Base-by-base conservation (phyloP, 352 stramenopile genomes). In the Globisporangium parvum region DNA sequence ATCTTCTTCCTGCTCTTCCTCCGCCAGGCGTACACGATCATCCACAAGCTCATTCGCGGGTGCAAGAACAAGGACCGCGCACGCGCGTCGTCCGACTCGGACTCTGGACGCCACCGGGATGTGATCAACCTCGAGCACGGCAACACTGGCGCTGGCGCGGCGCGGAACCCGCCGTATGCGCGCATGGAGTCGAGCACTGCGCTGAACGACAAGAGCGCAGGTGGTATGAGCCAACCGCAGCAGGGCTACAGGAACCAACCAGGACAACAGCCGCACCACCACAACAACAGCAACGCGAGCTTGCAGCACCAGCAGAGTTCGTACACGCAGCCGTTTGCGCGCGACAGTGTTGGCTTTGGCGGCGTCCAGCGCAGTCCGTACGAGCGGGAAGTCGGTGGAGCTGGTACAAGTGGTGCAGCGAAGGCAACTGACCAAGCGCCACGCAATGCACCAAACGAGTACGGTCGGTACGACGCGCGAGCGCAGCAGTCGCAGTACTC, bases 1-100 rank as follows among this genome's bases (percentile, higher is more conserved):
- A 82, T 92, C 59, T 94, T 92, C 65, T 78, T 82, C 26, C 58
- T 94, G 45, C 66, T 94, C 3, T 87, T 94, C 55, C 47, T 90
- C 23, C 80, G 84, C 1, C 84, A 94, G 63, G 68, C 72, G 17
- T 94, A 91, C 71, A 71, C 82, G 26, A 88, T 88, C 57, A 66
- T 85, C 31, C 76, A 80, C 60, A 92, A 92, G 56, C 59, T 91
- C 20, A 51, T 80, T 17, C 65, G 65, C 11, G 63, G 57, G 2
- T 78, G 65, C 66, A 80, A 82, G 63, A 76, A 83, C 55, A 62
- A 77, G 23, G 51, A 76, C 15, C 61, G 57, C 31, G 53, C 51
- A 15, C 37, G 52, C 9, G 49, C 55, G 20, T 58, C 49, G 2
- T 67, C 71, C 37, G 57, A 63, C n/a, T 18, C 14, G 15, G 39